Conservation (phyloP, 306 rosid genomes). For the Lagenaria siceraria region DNA sequence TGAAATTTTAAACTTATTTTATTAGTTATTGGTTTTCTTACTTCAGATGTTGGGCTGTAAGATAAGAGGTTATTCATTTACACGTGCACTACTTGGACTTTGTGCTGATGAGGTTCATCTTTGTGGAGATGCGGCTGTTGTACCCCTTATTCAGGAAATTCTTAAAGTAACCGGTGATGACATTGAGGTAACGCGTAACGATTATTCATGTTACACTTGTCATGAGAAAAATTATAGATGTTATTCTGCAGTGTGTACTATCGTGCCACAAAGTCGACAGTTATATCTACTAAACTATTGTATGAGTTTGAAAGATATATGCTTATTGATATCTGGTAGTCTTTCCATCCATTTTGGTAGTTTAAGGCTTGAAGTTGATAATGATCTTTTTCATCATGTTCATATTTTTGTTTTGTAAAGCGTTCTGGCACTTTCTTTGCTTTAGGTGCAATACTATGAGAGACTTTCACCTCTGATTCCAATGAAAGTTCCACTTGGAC, state of each 20-base stretch:
- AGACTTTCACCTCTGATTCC: constrained; percentile 88
- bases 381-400: constrained; percentile 11
- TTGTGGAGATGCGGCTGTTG: constrained; percentile 89
- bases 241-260: not conserved
- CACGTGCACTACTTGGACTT: constrained; percentile 85
- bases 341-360: not conserved
- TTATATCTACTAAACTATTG: not conserved
- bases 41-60: constrained; percentile 82
- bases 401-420: constrained; percentile 2
- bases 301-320: not conserved
- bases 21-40: not conserved
- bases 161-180: constrained; percentile 64
- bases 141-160: constrained; percentile 79
- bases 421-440: constrained; percentile 7
- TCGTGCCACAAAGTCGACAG: not conserved
- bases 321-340: not conserved
- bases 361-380: not conserved
- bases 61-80: constrained; percentile 72
- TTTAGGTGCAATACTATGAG: constrained; percentile 61
- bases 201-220: not conserved
- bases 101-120: constrained; percentile 92
- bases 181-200: constrained; percentile 65
- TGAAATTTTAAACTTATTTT: not conserved
- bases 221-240: not conserved
- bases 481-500: constrained; percentile 53